Evolutionary conservation across 1,284 basidiomycete species (phyloP), one percentile per base, ranked within the genome.

Genomic region (Testicularia cyperi): DNA sequence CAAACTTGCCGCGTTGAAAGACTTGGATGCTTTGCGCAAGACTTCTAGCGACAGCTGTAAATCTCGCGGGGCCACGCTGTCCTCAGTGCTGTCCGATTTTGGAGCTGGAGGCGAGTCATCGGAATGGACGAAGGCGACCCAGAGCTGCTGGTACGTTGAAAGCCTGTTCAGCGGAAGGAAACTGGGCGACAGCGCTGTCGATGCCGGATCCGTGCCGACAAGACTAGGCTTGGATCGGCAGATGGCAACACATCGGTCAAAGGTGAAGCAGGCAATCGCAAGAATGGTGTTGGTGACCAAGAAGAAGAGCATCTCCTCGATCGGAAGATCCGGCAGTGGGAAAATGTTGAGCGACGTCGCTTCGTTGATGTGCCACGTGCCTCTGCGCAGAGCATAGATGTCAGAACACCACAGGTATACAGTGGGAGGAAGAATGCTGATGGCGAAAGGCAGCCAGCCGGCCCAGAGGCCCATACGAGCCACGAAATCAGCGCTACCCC

Each of bases 261-360:
- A 71, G 4, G 70, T 58, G 43, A 68, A 69, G 40, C 61, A 69
- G 9, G 70, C 72, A 35, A 54, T 57, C 24, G 73, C 52, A 8
- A 74, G 61, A 28, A 74, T 56, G 26, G 63, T 26, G 42, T 74
- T 74, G 35, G 70, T 74, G 31, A 70, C 64, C n/a, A 68, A 29
- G 55, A 74, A 74, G 55, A 74, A 74, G 29, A 63, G 33, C 40
- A 62, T 60, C 41, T 74, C 72, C 38, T 74, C 72, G n/a, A 74
- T 45, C 5, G 70, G 72, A 27, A 74, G 41, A 29, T 73, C 67
- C 9, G 64, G 61, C 21, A 65, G 38, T 9, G 68, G 61, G 18
- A 74, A 74, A 29, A 69, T 51, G 34, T 68, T 61, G 29, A 72
- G 52, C 12, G 66, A 69, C 13, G 63, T 67, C 23, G 35, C 40